Percentiles rank a stretch among this genome's conserved stretches.
These are phyloP conservation scores for Eucalyptus pumila DNA, from an alignment of 345 rosid genomes.

Conservation along the genomic window DNA sequence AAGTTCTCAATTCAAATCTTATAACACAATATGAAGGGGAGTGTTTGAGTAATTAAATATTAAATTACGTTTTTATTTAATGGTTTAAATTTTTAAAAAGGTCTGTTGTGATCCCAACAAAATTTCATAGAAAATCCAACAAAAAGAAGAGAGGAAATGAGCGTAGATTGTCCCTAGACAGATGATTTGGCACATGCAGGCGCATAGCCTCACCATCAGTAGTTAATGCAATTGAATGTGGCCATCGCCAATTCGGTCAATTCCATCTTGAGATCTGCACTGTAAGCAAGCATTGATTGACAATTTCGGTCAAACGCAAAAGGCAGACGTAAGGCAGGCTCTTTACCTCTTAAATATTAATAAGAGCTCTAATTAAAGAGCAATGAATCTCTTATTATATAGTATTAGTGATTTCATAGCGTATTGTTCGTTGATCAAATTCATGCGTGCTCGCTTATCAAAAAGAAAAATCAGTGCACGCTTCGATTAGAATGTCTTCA, in stretches of 20 bases:
- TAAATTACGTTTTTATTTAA: no score
- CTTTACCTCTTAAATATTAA: neutral
- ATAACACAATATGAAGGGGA: accelerated
- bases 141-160: neutral
- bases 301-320: neutral
- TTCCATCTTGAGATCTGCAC: neutral
- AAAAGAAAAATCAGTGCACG: neutral
- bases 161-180: neutral
- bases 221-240: neutral
- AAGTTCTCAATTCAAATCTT: no score
- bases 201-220: neutral
- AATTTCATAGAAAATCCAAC: neutral
- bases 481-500: neutral
- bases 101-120: no score
- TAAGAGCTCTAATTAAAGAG: neutral
- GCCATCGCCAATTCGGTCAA: neutral
- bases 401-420: neutral
- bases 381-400: neutral
- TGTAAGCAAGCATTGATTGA: neutral
- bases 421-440: neutral
- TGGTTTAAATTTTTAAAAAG: no score
- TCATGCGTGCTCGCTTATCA: neutral
- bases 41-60: no score
- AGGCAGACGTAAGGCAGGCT: neutral
- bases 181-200: neutral